These are phyloP conservation scores for Nicotiana undulata DNA, from an alignment of 257 asterid genomes.

Conservation along the genomic window DNA sequence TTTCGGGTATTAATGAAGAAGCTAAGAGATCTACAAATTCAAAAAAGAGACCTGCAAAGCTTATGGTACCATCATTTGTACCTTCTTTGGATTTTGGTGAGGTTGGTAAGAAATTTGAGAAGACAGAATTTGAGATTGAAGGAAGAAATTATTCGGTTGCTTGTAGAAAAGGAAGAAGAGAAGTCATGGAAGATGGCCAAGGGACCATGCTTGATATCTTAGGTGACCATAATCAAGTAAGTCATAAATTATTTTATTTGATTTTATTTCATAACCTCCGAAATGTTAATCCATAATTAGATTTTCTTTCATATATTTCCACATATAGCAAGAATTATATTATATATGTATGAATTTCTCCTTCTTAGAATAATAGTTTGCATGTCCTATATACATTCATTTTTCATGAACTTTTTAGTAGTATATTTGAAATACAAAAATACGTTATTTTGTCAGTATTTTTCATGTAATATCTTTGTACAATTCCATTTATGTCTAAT, in stretches of 20 bases:
- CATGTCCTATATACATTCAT: background rate
- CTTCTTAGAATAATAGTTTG: too few relatives aligned
- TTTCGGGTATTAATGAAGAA: background rate
- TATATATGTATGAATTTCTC: background rate
- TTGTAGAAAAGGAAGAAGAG: slow-evolving; percentile 41
- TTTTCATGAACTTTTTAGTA: background rate
- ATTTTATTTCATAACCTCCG: too few relatives aligned
- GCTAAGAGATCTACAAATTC: slow-evolving; percentile 9
- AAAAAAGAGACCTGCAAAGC: slow-evolving; percentile 37
- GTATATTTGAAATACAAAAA: background rate
- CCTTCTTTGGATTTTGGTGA: slow-evolving; percentile 14
- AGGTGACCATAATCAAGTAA: slow-evolving; percentile 40
- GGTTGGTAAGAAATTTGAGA: slow-evolving; percentile 18
- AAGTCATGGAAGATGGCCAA: slow-evolving; percentile 48
- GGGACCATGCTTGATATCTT: slow-evolving; percentile 31
- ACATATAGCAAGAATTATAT: background rate
- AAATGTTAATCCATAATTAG: background rate
- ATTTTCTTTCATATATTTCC: background rate
- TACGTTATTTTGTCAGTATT: background rate
- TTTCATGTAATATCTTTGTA: too few relatives aligned
- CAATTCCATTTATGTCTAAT: background rate
- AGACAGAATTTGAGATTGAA: slow-evolving; percentile 24
- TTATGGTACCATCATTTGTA: slow-evolving; percentile 20
- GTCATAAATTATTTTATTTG: background rate
- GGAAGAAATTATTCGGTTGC: slow-evolving; percentile 32